Evolutionary conservation across 1,284 basidiomycete species (phyloP).

Genomic region (Cryptococcus floricola): DNA sequence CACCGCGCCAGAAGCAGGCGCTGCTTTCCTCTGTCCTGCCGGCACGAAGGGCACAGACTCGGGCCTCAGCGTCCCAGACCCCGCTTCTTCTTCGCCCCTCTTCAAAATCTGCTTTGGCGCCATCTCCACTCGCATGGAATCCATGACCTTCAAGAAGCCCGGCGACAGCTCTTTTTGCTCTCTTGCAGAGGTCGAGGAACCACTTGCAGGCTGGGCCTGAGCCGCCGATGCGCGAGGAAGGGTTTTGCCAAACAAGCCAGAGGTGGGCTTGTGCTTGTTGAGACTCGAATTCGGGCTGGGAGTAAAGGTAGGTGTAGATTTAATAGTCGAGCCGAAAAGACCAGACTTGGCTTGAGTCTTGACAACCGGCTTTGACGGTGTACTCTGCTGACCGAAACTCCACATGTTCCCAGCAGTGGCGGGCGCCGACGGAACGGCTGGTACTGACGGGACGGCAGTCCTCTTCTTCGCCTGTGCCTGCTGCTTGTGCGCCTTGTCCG

Average conservation of each 20-base stretch:
- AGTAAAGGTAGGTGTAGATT: conserved; percentile 22
- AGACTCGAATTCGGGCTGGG: conserved; percentile 4
- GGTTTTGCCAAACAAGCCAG: conserved; percentile 8
- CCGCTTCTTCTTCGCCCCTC: conserved; percentile 17
- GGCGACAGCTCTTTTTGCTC: conserved; percentile 19
- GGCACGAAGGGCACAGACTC: conserved; percentile 70
- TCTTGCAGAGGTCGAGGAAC: not conserved
- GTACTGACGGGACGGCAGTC: not conserved
- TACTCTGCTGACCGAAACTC: not conserved
- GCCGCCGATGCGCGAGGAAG: not conserved
- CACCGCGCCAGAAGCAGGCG: not conserved
- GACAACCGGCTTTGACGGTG: not conserved
- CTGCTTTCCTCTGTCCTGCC: conserved; percentile 40
- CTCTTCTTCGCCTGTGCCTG: not conserved
- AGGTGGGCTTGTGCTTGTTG: conserved; percentile 1
- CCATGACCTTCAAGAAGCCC: conserved; percentile 21
- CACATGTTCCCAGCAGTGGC: conserved; percentile 2
- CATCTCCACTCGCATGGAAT: conserved; percentile 15
- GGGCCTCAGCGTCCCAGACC: conserved; percentile 3
- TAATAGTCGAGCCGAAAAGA: conserved; percentile 24
- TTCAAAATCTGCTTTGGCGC: conserved; percentile 1
- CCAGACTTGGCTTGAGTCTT: conserved; percentile 8
- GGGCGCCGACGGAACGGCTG: not conserved
- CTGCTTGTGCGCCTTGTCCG: too few relatives aligned
- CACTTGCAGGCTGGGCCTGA: too few relatives aligned